Evolutionary conservation across 2,329 filamentous ascomycete species (phyloP), one percentile per base, ranked within the genome.

Genomic region (Elsinoe arachidis): DNA sequence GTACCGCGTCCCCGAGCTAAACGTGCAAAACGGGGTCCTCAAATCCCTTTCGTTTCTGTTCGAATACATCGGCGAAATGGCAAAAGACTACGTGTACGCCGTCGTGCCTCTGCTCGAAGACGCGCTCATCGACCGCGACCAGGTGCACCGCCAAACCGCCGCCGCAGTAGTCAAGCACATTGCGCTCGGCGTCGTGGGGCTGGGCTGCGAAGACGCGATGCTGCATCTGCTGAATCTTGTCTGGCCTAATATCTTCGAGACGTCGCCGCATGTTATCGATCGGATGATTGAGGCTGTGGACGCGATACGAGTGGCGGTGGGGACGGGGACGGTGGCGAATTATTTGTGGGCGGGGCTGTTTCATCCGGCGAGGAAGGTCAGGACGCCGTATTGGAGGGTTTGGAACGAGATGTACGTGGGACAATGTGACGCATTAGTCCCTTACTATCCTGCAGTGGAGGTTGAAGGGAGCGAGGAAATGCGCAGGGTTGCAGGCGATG

Each of bases 31-130:
- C 65, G 93, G 93, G 75, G 93, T 99, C 34, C 84, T 99, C 69
- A 99, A 99, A 73, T 91, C 91, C 4, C 80, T 99, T 55, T 95
- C 89, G 5, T 99, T 99, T 80, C 80, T 99, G 60, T 99, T 97
- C 69, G 93, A 99, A 70, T 99, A 99, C 74, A 99, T 99, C 70
- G 93, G 93, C 62, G 93, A 99, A 73, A 97, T 99, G 93, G 69
- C 90, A 62, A 99, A 97, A 75, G 93, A 99, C 73, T 99, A 99
- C 70, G 93, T 99, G 69, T 99, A 99, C 68, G 93, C 95, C 15
- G 91, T 99, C 34, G 96, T 91, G 1, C 93, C 93, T 5, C 78
- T 99, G 9, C 84, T 99, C 1, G 93, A 99, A 70, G 93, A 99
- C 69, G 93, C 95, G 2, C 84, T 99, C 61, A 96, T 96, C 73